Conservation (phyloP, 257 asterid species). For the Euphrasia confusa region DNA sequence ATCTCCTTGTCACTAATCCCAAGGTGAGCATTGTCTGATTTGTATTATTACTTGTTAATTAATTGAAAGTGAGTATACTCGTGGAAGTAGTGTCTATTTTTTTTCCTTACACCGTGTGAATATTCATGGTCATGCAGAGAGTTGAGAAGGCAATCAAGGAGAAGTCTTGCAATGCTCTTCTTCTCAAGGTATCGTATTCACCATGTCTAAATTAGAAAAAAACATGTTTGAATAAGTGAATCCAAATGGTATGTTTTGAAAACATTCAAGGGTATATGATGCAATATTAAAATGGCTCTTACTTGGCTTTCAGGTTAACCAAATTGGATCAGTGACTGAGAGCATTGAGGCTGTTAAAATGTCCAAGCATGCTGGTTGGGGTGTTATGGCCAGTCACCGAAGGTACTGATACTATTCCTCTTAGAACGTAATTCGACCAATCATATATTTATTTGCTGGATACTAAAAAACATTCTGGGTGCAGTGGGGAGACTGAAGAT, state of each 20-base stretch:
- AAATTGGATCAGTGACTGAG: constrained; percentile 95
- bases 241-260: too few species aligned
- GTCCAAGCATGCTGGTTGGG: constrained; percentile 99
- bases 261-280: not conserved
- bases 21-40: constrained; percentile 39
- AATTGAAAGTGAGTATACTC: not conserved
- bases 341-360: constrained; percentile 94
- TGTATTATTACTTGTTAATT: not conserved
- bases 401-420: constrained; percentile 36
- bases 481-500: constrained; percentile 98
- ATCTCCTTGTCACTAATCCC: constrained; percentile 93
- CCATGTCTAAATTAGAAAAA: not conserved
- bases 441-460: not conserved
- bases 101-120: not conserved
- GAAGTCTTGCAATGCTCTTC: constrained; percentile 94
- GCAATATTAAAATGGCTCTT: not conserved
- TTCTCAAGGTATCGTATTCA: constrained; percentile 60
- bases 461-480: constrained; percentile 12
- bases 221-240: not conserved
- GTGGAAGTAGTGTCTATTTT: not conserved
- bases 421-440: not conserved
- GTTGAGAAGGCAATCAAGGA: constrained; percentile 93
- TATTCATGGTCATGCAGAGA: constrained; percentile 46
- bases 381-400: constrained; percentile 99
- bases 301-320: constrained; percentile 67